Conservation (phyloP, 805 yeast genomes). For the Cyberlindnera xylosilytica region DNA sequence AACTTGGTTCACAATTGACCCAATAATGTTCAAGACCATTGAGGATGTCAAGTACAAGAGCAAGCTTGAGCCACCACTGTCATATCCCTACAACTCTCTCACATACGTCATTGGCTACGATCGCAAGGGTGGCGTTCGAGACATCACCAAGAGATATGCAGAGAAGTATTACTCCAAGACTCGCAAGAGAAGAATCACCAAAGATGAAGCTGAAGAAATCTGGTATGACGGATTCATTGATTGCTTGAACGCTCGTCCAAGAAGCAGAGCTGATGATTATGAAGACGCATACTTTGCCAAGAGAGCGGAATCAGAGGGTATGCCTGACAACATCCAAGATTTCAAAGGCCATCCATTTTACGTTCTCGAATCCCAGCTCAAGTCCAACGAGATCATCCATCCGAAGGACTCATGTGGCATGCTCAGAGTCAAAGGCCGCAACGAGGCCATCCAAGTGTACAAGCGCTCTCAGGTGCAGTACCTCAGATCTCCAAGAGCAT, state of each 20-base stretch:
- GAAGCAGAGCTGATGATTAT: conserved; percentile 32
- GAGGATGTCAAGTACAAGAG: conserved; percentile 58
- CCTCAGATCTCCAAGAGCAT: conserved; percentile 73
- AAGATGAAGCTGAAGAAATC: conserved; percentile 42
- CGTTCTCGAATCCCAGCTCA: conserved; percentile 73
- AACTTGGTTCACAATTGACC: conserved; percentile 86
- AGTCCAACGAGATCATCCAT: conserved; percentile 65
- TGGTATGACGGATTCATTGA: conserved; percentile 57
- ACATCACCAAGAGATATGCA: conserved; percentile 83
- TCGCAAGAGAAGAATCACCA: conserved; percentile 68
- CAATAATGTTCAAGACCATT: conserved; percentile 58
- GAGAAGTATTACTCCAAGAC: conserved; percentile 69
- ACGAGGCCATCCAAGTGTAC: conserved; percentile 57
- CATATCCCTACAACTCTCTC: conserved; percentile 54
- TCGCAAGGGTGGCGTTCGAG: conserved; percentile 59
- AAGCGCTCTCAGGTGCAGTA: conserved; percentile 59
- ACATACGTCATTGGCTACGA: conserved; percentile 80
- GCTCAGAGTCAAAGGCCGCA: conserved; percentile 45
- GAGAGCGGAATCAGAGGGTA: conserved; percentile 71
- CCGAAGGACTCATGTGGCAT: conserved; percentile 76
- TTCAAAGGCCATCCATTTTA: conserved; percentile 85
- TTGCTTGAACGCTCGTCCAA: conserved; percentile 20
- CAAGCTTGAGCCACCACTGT: conserved; percentile 69
- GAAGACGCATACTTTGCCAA: conserved; percentile 62
- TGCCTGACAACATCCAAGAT: conserved; percentile 81